Base-by-base conservation (phyloP, 2,329 filamentous ascomycete species). In the Hymenoscyphus scutula region DNA sequence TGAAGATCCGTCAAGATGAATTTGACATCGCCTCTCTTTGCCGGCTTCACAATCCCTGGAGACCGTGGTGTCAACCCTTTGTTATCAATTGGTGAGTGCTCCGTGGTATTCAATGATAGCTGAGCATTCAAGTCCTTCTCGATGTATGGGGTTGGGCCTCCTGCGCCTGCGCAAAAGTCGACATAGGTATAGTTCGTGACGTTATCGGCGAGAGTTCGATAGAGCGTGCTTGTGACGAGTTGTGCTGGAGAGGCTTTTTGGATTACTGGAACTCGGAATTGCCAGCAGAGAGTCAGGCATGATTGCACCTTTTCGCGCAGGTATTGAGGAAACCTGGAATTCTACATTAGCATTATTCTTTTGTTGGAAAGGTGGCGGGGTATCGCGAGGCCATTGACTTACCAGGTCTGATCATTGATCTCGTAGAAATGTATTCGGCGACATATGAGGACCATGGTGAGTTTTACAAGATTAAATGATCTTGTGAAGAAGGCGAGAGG, bases 131-230 rank as follows among this genome's bases (percentile, higher is more conserved):
- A 72, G 51, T 81, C 76, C 11, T 76, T 78, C 74, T 89, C 87
- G 58, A 90, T 85, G 45, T 77, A 78, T 0, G 87, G 87, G 1
- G 86, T 90, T 0, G 88, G 88, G 0, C 89, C 89, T 48, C 90
- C 90, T 15, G 83, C 87, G 58, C 90, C 90, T 2, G 89, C 87
- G 74, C 89, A 91, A 75, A 92, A 90, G 76, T 93, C 90, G 65
- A 92, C 82, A 68, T 89, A 86, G 19, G 82, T 85, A 74, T 89
- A 86, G 1, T 78, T 74, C 19, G 79, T 76, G 1, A 84, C 76
- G 29, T 77, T 71, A 5, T 71, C 64, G 38, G 80, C 79, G 15
- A 89, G 79, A 51, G 82, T 76, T 25, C 75, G 75, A 45, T 80
- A 77, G 54, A 91, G 80, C 23, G 84, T 76, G 53, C 78, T 74